Evolutionary conservation across 306 rosid genomes (phyloP).

Genomic region (Gynostemma pentaphyllum): DNA sequence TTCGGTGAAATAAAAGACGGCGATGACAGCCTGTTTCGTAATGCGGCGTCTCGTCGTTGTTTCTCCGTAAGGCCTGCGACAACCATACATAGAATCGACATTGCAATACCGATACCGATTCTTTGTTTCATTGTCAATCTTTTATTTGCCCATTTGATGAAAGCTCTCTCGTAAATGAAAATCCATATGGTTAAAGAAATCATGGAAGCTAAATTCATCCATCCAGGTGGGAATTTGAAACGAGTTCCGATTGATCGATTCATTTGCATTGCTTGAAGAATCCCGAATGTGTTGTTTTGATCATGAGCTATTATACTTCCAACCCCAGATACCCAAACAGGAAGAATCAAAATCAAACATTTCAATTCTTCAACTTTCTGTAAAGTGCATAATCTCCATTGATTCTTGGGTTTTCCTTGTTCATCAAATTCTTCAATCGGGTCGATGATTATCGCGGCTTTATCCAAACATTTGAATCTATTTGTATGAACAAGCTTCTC

Average conservation of each 20-base stretch:
- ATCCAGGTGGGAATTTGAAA: constrained; percentile 63
- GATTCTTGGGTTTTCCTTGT: constrained; percentile 32
- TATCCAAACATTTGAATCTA: constrained; percentile 50
- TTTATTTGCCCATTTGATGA: constrained; percentile 23
- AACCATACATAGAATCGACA: constrained; percentile 57
- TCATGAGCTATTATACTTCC: constrained; percentile 45
- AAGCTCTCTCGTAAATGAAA: constrained; percentile 40
- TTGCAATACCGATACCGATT: constrained; percentile 43
- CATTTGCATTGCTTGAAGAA: constrained; percentile 58
- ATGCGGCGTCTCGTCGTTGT: constrained; percentile 38
- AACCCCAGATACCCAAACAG: constrained; percentile 59
- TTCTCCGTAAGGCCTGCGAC: constrained; percentile 49
- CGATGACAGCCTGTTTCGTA: constrained; percentile 13
- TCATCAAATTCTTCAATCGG: constrained; percentile 30
- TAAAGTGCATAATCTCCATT: constrained; percentile 59
- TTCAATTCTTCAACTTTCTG: constrained; percentile 70
- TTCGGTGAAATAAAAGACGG: constrained; percentile 31
- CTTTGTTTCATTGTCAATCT: constrained; percentile 38
- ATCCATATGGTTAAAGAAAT: constrained; percentile 73
- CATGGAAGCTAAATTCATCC: constrained; percentile 49
- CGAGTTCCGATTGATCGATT: constrained; percentile 39
- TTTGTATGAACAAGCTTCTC: constrained; percentile 28
- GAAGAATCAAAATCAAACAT: constrained; percentile 48
- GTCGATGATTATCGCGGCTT: constrained; percentile 41
- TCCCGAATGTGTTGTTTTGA: constrained; percentile 59